These are phyloP conservation scores for Straminergon stramineum DNA, from an alignment of 225 moss, liverwort and hornwort species.

Conservation along the genomic window DNA sequence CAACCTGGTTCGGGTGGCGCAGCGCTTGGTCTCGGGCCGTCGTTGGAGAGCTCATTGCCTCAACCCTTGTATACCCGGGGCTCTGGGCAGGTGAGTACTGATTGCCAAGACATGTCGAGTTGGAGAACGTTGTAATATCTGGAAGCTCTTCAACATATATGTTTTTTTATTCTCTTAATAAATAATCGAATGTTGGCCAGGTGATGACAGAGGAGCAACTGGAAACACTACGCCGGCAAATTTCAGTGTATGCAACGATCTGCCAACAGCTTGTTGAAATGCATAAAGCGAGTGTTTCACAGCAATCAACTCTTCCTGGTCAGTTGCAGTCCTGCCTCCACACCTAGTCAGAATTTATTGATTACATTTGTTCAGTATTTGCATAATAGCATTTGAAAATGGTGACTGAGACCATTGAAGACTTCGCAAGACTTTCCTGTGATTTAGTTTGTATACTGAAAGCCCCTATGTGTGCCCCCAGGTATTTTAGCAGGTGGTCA, in stretches of 20 bases:
- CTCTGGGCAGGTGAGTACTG: conserved; percentile 48
- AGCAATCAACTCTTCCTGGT: conserved; percentile 77
- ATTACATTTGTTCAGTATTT: not conserved
- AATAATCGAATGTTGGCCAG: not conserved
- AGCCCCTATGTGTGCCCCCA: not conserved
- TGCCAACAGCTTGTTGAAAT: conserved; percentile 99
- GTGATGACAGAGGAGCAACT: conserved; percentile 99
- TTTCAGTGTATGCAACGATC: conserved; percentile 95
- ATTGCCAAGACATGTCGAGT: not conserved
- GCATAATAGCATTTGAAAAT: not conserved
- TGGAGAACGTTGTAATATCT: not conserved
- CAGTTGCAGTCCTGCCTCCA: conserved; percentile 13
- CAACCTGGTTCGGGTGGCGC: conserved; percentile 48
- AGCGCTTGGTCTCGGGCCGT: conserved; percentile 50
- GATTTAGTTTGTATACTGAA: not conserved
- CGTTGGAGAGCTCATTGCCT: conserved; percentile 68
- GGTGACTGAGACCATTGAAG: not conserved
- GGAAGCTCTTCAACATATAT: not conserved
- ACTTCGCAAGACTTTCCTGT: not conserved
- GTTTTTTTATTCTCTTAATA: not conserved
- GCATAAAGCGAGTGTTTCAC: conserved; percentile 88
- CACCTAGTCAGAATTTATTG: not conserved
- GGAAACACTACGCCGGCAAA: conserved; percentile 84
- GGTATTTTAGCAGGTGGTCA: conserved; percentile 65
- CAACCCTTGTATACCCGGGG: conserved; percentile 69